phyloP scores from a whole-genome alignment of 2,329 filamentous ascomycete species.

The Colletotrichum destructivum region DNA sequence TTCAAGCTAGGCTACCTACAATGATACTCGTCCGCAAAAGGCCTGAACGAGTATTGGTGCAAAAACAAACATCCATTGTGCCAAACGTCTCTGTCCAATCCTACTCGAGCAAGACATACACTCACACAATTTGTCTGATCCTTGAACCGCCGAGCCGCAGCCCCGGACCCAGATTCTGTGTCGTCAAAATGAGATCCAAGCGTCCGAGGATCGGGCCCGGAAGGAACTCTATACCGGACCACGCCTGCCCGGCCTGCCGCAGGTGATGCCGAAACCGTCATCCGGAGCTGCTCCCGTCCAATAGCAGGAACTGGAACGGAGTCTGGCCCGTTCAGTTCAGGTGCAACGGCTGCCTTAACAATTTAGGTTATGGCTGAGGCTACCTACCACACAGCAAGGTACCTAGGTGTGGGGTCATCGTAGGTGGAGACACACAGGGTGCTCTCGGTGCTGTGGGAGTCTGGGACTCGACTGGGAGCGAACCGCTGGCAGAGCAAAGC shows the following conservation, averaged over 20 bases:
- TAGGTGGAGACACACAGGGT: slow-evolving; percentile 23
- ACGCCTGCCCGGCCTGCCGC: not conserved
- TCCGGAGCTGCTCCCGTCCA: not conserved
- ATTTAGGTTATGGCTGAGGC: slow-evolving; percentile 42
- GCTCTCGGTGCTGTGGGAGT: too few species aligned
- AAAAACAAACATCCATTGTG: not conserved
- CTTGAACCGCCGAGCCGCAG: not conserved
- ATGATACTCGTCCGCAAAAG: not conserved
- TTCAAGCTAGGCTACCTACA: too few species aligned
- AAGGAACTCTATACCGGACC: too few species aligned
- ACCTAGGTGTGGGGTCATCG: slow-evolving; percentile 18
- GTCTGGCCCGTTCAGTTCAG: not conserved
- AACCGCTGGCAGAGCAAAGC: slow-evolving; percentile 2
- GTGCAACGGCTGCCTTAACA: slow-evolving; percentile 31
- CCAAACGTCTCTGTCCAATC: not conserved
- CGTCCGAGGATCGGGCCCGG: not conserved
- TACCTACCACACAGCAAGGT: not conserved
- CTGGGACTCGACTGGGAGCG: not conserved
- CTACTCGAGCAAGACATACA: not conserved
- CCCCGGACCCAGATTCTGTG: not conserved
- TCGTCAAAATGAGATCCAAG: not conserved
- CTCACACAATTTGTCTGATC: not conserved
- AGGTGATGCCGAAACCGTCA: not conserved
- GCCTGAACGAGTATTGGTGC: not conserved
- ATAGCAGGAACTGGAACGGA: not conserved